Evolutionary conservation across 208 protist genomes (phyloP).

Genomic region (Acanthamoeba lugdunensis): DNA sequence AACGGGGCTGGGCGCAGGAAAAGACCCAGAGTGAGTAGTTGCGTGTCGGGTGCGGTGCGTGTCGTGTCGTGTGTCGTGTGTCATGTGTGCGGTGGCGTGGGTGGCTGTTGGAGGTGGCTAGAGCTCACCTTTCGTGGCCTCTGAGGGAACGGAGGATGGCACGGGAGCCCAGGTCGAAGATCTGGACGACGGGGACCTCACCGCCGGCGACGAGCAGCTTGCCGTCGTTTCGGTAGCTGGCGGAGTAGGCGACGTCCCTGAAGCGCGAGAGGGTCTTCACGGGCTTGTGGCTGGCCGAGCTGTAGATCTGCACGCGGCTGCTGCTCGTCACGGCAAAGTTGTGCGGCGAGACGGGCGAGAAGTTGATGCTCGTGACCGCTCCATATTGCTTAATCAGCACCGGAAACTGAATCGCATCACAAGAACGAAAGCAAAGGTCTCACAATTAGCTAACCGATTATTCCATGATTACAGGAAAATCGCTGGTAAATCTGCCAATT

Average conservation of each 20-base stretch:
- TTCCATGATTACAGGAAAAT: not conserved
- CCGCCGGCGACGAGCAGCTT: constrained; percentile 79
- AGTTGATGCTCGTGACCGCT: constrained; percentile 77
- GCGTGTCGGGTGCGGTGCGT: not conserved
- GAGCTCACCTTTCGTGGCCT: constrained; percentile 62
- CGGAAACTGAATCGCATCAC: constrained; percentile 41
- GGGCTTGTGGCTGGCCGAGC: constrained; percentile 72
- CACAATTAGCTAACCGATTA: not conserved
- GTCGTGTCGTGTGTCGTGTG: not conserved
- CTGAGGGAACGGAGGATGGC: constrained; percentile 67
- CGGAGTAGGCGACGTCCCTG: constrained; percentile 78
- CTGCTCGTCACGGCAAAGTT: constrained; percentile 81
- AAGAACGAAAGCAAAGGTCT: not conserved
- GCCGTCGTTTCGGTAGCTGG: constrained; percentile 76
- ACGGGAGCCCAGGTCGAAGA: constrained; percentile 73
- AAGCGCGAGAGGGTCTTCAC: constrained; percentile 81
- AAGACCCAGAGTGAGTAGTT: not conserved
- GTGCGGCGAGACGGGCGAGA: constrained; percentile 74
- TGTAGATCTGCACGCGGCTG: constrained; percentile 81
- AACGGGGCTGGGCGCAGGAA: constrained; percentile 71
- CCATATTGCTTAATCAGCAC: constrained; percentile 65
- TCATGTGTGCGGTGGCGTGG: no score
- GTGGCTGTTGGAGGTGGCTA: not conserved
- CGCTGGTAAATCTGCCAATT: not conserved
- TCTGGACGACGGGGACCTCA: constrained; percentile 64